These are phyloP conservation scores for Sclerotinia trifoliorum DNA, from an alignment of 2,329 filamentous ascomycete species.

Conservation along the genomic window DNA sequence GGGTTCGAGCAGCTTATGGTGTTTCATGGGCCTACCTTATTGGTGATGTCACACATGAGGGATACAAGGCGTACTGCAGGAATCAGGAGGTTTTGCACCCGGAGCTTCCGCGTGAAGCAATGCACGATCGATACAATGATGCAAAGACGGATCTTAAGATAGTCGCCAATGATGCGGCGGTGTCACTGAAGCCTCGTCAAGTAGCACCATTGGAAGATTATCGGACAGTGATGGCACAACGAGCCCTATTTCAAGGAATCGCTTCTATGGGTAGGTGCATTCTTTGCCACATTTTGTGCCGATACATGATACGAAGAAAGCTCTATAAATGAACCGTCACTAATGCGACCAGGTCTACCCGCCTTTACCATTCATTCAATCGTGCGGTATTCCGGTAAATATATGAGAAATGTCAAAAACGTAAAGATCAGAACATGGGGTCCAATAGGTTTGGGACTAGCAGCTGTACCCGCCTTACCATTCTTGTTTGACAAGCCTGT, in stretches of 20 bases:
- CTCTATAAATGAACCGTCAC: not conserved
- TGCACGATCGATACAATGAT: slow-evolving; percentile 38
- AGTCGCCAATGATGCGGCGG: slow-evolving; percentile 23
- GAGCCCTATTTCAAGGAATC: slow-evolving; percentile 84
- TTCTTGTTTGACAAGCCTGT: slow-evolving; percentile 88
- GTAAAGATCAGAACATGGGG: slow-evolving; percentile 75
- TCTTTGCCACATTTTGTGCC: not conserved
- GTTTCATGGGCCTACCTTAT: slow-evolving; percentile 90
- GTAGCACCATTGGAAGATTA: slow-evolving; percentile 84
- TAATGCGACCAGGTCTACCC: slow-evolving; percentile 25
- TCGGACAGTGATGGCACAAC: slow-evolving; percentile 83
- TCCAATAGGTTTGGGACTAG: slow-evolving; percentile 80
- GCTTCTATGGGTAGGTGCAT: slow-evolving; percentile 77
- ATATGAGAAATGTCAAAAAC: slow-evolving; percentile 82
- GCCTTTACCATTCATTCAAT: slow-evolving; percentile 55
- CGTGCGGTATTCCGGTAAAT: slow-evolving; percentile 81
- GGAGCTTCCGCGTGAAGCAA: slow-evolving; percentile 48
- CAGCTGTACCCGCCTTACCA: slow-evolving; percentile 79
- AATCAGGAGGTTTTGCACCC: slow-evolving; percentile 78
- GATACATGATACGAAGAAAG: not conserved
- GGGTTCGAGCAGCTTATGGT: slow-evolving; percentile 81
- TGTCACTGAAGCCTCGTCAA: slow-evolving; percentile 41
- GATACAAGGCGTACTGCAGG: slow-evolving; percentile 88
- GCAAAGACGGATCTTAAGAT: slow-evolving; percentile 31
- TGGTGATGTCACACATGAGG: slow-evolving; percentile 88